Evolutionary conservation across 2,329 filamentous ascomycete genomes (phyloP), one percentile per base, ranked within the genome.

Genomic region (Polychaeton citri): DNA sequence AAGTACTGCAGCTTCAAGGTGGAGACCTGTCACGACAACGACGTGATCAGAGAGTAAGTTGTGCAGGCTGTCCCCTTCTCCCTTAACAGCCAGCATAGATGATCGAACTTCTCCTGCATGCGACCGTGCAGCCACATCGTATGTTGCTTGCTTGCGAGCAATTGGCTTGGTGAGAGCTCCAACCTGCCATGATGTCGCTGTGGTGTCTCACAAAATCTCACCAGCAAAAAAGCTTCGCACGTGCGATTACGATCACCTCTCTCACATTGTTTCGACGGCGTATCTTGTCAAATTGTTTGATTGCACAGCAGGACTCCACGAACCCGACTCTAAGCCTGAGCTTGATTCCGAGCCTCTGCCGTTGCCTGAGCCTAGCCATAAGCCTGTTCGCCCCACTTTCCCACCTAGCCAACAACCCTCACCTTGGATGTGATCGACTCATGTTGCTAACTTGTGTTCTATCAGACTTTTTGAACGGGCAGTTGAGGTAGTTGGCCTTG

Each of bases 41-140:
- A 92, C 58, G 73, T 92, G 62, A 92, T 95, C 67, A 80, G 90
- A 93, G 90, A 96, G 90, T 98, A 94, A 96, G 90, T 96, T 26
- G 21, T 73, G 67, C 63, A 64, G 66, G 68, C 69, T 71, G 69
- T 71, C 76, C 71, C 78, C 73, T 65, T 64, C 42, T 50, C 34
- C 43, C 41, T 37, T 42, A 44, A 47, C 46, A 19, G 21, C 31
- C 39, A 48, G 43, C 40, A 35, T 32, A 24, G 19, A 34, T 17
- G 18, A 32, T 26, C 32, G 32, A n/a, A 13, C 19, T 41, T 36
- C 21, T 30, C 28, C 33, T 34, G n/a, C 30, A n/a, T 13, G 21
- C 9, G 21, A 33, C 21, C n/a, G n/a, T n/a, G n/a, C n/a, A n/a
- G n/a, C n/a, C n/a, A 28, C 24, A 28, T 10, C 12, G 24, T 24